Evolutionary conservation across 192 early-diverging fungal species (phyloP).

Genomic region (Globomyces pollinis-pini): DNA sequence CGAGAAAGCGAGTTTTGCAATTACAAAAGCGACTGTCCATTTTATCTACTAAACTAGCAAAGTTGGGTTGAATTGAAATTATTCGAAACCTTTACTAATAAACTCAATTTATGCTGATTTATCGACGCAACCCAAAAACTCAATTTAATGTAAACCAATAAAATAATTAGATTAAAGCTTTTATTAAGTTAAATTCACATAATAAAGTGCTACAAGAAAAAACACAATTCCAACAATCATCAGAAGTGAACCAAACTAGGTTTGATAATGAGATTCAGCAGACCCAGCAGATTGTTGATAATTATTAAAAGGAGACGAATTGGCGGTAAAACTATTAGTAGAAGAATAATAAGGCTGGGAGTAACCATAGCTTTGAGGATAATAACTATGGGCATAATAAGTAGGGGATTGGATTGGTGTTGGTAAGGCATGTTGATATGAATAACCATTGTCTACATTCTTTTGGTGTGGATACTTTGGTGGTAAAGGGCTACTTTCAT

Average conservation of each 20-base stretch:
- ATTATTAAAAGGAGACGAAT: neutral
- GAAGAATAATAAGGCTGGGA: slow-evolving; percentile 8
- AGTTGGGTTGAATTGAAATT: no score
- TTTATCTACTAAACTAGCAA: no score
- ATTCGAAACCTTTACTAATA: no score
- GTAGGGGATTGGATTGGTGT: slow-evolving; percentile 10
- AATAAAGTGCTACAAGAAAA: no score
- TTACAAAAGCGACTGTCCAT: neutral
- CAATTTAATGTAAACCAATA: no score
- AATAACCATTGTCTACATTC: neutral
- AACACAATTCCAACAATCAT: neutral
- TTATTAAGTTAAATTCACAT: no score
- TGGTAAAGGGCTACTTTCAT: neutral
- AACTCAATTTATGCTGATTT: no score
- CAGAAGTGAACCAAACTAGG: slow-evolving; percentile 1
- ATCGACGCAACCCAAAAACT: no score
- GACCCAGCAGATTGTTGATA: slow-evolving; percentile 6
- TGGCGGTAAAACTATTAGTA: neutral
- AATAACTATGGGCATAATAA: slow-evolving; percentile 3
- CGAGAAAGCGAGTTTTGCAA: neutral
- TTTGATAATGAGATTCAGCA: slow-evolving; percentile 9
- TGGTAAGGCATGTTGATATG: neutral
- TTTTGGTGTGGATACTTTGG: neutral
- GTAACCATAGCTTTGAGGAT: slow-evolving; percentile 2
- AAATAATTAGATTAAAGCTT: no score